These are phyloP conservation scores for Stagonosporopsis vannaccii DNA, from an alignment of 2,329 filamentous ascomycete genomes.

Conservation along the genomic window DNA sequence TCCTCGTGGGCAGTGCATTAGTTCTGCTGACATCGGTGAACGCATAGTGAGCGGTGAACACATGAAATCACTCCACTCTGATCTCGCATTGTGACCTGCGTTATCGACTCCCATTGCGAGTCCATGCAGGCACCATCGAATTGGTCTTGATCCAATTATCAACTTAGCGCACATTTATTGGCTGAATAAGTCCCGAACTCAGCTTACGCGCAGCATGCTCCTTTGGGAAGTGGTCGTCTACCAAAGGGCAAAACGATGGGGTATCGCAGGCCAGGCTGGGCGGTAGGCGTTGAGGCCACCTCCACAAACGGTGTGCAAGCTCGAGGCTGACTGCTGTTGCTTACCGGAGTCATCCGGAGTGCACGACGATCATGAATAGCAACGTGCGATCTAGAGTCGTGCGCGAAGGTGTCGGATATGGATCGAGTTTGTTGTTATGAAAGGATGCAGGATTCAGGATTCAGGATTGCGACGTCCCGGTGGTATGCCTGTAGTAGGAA, in stretches of 20 bases:
- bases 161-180: background rate
- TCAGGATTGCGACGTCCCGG: slow-evolving; percentile 5
- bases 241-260: background rate
- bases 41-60: slow-evolving; percentile 13
- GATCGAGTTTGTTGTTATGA: background rate
- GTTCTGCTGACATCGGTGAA: slow-evolving; percentile 21
- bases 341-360: slow-evolving; percentile 26
- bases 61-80: slow-evolving; percentile 8
- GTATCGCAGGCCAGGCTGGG: slow-evolving; percentile 9
- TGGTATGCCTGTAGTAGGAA: slow-evolving; percentile 5
- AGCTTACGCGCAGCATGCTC: slow-evolving; percentile 5
- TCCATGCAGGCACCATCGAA: slow-evolving; percentile 17
- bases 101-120: slow-evolving; percentile 10
- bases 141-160: background rate
- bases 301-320: slow-evolving; percentile 25
- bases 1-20: slow-evolving; percentile 20
- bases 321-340: slow-evolving; percentile 21
- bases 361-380: slow-evolving; percentile 8
- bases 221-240: background rate
- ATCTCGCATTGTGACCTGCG: slow-evolving; percentile 18
- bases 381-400: background rate
- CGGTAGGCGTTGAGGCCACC: slow-evolving; percentile 2
- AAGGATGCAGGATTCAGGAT: slow-evolving; percentile 1
- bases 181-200: background rate
- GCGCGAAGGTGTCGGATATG: background rate